Evolutionary conservation across 2,329 filamentous ascomycete genomes (phyloP).

Genomic region (Dactylella cylindrospora): DNA sequence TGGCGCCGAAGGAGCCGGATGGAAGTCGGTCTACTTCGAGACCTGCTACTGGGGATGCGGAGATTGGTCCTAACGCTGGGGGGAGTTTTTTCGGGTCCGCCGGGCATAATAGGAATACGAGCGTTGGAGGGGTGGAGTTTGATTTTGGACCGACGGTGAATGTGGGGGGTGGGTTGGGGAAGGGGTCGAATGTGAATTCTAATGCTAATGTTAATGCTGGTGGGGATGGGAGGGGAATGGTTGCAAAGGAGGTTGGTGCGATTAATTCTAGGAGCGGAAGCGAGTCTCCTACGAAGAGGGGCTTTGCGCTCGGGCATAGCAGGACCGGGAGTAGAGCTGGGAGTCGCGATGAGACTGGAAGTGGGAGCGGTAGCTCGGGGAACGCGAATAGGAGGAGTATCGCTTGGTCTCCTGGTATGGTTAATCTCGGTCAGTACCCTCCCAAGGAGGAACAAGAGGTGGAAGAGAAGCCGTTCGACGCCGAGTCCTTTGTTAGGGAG

Average conservation of each 20-base stretch:
- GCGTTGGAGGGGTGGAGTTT: conserved; percentile 21
- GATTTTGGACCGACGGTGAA: conserved; percentile 35
- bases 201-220: too few relatives aligned
- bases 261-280: too few relatives aligned
- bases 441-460: not conserved
- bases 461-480: conserved; percentile 9
- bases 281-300: too few relatives aligned
- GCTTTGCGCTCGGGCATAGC: not conserved
- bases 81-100: conserved; percentile 3
- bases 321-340: not conserved
- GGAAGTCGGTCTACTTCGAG: not conserved
- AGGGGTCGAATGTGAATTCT: too few relatives aligned
- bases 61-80: not conserved
- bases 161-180: conserved; percentile 13
- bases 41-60: not conserved
- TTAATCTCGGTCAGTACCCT: too few relatives aligned
- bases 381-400: conserved; percentile 61
- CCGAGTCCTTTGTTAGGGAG: conserved; percentile 20
- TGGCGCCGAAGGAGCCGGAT: not conserved
- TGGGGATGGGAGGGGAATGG: too few relatives aligned
- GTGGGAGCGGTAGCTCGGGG: conserved; percentile 2
- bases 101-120: conserved; percentile 7
- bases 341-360: conserved; percentile 7
- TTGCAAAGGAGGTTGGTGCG: too few relatives aligned
- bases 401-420: conserved; percentile 75